Conservation (phyloP, 140 eudicot species). For the Ambrosia hybrid region DNA sequence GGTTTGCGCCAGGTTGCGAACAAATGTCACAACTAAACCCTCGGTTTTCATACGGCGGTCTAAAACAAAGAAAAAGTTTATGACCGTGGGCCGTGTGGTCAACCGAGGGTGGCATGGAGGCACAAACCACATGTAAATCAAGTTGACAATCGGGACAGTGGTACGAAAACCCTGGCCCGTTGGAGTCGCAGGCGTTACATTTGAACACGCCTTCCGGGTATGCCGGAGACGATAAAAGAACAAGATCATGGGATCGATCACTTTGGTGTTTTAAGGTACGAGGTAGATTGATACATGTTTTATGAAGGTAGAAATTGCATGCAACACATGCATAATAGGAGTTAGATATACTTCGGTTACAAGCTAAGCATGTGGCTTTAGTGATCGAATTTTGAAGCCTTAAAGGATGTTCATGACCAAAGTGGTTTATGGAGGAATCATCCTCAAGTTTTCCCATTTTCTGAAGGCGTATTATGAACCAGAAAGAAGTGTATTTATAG, state of each 20-base stretch:
- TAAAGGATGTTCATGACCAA: constrained; percentile 52
- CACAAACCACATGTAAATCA: constrained; percentile 52
- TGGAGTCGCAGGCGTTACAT: constrained; percentile 52
- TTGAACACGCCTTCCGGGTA: constrained; percentile 47
- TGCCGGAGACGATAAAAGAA: constrained; percentile 47
- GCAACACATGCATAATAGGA: constrained; percentile 41
- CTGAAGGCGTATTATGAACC: not conserved
- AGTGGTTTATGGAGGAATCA: constrained; percentile 38
- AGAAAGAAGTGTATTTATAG: not conserved
- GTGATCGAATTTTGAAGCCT: constrained; percentile 19
- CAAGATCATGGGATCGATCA: constrained; percentile 36
- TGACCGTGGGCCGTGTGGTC: constrained; percentile 35
- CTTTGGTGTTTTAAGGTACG: constrained; percentile 33
- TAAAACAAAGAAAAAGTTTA: constrained; percentile 42
- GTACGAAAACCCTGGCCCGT: constrained; percentile 53
- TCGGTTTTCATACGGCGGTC: constrained; percentile 33
- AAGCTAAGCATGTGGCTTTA: constrained; percentile 40
- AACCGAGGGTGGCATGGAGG: constrained; percentile 30
- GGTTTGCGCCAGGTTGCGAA: constrained; percentile 33
- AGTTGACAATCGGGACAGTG: constrained; percentile 51
- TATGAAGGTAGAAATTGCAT: constrained; percentile 50
- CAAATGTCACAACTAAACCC: constrained; percentile 49
- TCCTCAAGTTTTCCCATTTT: constrained; percentile 35
- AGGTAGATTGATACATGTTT: constrained; percentile 46
- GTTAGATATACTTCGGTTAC: constrained; percentile 34